Evolutionary conservation across 306 rosid genomes (phyloP).

Genomic region (Quercus glauca): DNA sequence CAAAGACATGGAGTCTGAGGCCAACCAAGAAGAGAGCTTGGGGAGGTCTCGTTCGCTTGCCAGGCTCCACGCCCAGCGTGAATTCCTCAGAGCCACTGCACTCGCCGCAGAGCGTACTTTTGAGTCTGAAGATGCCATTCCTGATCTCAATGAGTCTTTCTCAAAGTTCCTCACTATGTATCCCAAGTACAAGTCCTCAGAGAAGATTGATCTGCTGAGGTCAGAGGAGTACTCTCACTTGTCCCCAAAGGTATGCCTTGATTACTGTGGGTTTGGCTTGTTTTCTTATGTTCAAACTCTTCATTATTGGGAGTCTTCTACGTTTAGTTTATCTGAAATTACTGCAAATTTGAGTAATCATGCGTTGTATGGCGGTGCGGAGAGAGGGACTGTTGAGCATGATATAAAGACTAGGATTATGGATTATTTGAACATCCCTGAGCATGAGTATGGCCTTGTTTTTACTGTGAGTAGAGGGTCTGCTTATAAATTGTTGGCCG

Average conservation of each 20-base stretch:
- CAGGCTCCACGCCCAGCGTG: conserved; percentile 83
- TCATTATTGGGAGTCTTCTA: conserved; percentile 92
- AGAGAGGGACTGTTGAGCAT: conserved; percentile 83
- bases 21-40: conserved; percentile 56
- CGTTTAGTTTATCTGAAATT: conserved; percentile 94
- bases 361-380: conserved; percentile 91
- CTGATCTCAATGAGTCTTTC: conserved; percentile 58
- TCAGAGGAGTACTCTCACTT: conserved; percentile 78
- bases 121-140: conserved; percentile 66
- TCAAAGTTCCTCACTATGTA: conserved; percentile 88
- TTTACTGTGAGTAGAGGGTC: conserved; percentile 97
- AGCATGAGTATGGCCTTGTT: conserved; percentile 90
- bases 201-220: conserved; percentile 87
- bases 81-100: conserved; percentile 85
- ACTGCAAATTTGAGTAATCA: conserved; percentile 94
- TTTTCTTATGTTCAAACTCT: conserved; percentile 87
- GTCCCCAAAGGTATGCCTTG: conserved; percentile 95
- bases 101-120: conserved; percentile 81
- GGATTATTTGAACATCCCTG: conserved; percentile 96
- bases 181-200: conserved; percentile 78
- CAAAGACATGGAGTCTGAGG: conserved; percentile 68
- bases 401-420: conserved; percentile 79
- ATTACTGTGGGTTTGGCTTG: conserved; percentile 95
- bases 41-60: conserved; percentile 87
- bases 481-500: conserved; percentile 80